Evolutionary conservation across 2,329 filamentous ascomycete species (phyloP).

Genomic region (Colletotrichum salicis): DNA sequence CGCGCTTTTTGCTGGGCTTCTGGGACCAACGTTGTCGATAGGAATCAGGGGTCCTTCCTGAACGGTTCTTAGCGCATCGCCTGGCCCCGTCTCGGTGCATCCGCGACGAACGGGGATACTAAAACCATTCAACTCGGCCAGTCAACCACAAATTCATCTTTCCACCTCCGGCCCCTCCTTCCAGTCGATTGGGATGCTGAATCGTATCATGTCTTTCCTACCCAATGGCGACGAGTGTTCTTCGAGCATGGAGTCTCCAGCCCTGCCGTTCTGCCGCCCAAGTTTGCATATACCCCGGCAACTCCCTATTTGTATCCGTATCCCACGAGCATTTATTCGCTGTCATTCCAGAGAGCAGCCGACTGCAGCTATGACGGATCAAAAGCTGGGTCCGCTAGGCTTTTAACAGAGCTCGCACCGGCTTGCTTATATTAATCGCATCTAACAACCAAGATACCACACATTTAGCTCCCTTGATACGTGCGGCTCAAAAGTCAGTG

Average conservation of each 20-base stretch:
- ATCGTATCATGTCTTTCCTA: conserved; percentile 26
- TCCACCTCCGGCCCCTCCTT: conserved; percentile 21
- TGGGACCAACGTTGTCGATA: conserved; percentile 24
- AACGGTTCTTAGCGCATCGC: conserved; percentile 30
- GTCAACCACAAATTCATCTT: conserved; percentile 3
- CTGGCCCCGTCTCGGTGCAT: conserved; percentile 34
- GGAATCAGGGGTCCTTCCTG: conserved; percentile 34
- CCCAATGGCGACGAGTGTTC: conserved; percentile 10
- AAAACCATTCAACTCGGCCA: conserved; percentile 10
- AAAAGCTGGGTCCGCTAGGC: conserved; percentile 2
- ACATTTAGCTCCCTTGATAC: conserved; percentile 8
- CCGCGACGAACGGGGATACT: conserved; percentile 28
- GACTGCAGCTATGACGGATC: conserved; percentile 4
- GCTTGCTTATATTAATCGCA: conserved; percentile 6
- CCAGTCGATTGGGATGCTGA: conserved; percentile 34
- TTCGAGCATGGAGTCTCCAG: background rate
- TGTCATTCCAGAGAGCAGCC: background rate
- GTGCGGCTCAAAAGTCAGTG: conserved; percentile 17
- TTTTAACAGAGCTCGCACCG: conserved; percentile 12
- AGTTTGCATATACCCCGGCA: background rate
- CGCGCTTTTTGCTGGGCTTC: conserved; percentile 6
- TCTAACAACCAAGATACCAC: background rate
- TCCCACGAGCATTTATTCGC: background rate
- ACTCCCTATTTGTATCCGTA: conserved; percentile 2
- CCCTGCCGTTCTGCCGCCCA: conserved; percentile 1